phyloP scores from a whole-genome alignment of 345 rosid genomes.

The Psidium guajava region DNA sequence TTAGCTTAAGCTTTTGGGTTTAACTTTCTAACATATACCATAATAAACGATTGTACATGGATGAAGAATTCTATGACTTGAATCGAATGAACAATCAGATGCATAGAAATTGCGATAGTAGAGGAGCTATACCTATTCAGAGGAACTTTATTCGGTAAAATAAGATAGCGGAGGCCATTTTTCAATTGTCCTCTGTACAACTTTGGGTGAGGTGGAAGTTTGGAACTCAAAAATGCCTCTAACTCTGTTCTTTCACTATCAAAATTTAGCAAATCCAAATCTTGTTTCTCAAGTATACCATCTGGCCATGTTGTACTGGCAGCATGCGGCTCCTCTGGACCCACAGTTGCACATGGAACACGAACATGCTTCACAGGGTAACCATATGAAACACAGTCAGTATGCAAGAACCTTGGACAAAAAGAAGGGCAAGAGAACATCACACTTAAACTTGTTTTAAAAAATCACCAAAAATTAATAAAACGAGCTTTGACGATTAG shows the following conservation, averaged over 20 bases:
- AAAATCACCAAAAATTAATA: not conserved
- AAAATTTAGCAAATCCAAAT: slow-evolving; percentile 37
- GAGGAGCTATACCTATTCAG: slow-evolving; percentile 56
- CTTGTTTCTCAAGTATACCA: slow-evolving; percentile 66
- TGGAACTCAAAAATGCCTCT: slow-evolving; percentile 47
- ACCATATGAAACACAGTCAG: not conserved
- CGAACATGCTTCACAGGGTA: slow-evolving; percentile 35
- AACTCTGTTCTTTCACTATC: slow-evolving; percentile 34
- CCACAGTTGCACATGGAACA: slow-evolving; percentile 60
- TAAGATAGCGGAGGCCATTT: slow-evolving; percentile 95
- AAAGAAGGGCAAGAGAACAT: not conserved
- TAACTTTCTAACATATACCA: not conserved
- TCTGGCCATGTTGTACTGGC: slow-evolving; percentile 81
- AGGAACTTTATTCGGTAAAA: slow-evolving; percentile 95
- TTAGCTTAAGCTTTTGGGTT: too few species aligned
- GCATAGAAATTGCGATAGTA: not conserved
- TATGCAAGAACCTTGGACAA: not conserved
- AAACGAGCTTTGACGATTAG: not conserved
- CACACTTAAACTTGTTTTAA: not conserved
- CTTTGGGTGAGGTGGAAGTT: slow-evolving; percentile 90
- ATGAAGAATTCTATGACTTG: not conserved
- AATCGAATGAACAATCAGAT: not conserved
- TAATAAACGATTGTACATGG: not conserved
- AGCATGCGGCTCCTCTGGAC: slow-evolving; percentile 99
- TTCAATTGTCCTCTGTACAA: slow-evolving; percentile 67